A percentile compares a stretch with the other conserved stretches of the same genome.
Conservation (phyloP, 2,329 filamentous ascomycete genomes). For the Beauveria asiatica region DNA sequence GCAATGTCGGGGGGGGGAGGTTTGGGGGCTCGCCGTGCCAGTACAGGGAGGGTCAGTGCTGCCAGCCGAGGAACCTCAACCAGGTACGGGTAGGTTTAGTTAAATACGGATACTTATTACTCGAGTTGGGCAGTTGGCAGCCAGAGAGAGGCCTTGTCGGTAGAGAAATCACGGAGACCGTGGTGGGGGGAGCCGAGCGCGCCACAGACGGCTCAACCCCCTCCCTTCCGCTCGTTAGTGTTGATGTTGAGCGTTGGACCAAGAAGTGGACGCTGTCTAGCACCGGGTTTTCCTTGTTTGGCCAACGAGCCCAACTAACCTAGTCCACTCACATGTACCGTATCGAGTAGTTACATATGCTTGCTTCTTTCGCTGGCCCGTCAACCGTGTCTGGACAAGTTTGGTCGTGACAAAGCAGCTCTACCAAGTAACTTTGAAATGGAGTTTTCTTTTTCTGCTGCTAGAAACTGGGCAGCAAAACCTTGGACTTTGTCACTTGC, state of each 20-base stretch:
- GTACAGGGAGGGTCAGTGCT: background rate
- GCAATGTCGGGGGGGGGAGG: constrained; percentile 1
- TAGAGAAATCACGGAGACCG: no score
- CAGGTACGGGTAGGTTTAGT: background rate
- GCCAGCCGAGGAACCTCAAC: background rate
- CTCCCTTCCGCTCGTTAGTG: background rate
- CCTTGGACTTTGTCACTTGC: background rate
- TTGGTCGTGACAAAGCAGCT: background rate
- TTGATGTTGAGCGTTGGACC: background rate
- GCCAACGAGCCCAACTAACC: background rate
- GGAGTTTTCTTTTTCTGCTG: background rate
- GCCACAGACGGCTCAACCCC: background rate
- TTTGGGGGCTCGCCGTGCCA: background rate
- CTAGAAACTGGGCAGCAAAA: background rate
- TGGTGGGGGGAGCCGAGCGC: background rate
- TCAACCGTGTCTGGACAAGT: background rate
- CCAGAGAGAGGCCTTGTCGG: no score
- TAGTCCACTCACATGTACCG: background rate
- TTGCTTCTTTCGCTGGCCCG: background rate
- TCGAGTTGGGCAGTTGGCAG: no score
- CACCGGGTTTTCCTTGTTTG: background rate
- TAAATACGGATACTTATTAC: no score
- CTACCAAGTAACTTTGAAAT: no score
- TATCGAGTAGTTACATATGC: background rate
- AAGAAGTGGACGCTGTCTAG: background rate